A percentile compares a stretch with the other conserved stretches of the same genome.
phyloP scores from a whole-genome alignment of 2,329 filamentous ascomycete genomes.

The Fusarium lyarnte region DNA sequence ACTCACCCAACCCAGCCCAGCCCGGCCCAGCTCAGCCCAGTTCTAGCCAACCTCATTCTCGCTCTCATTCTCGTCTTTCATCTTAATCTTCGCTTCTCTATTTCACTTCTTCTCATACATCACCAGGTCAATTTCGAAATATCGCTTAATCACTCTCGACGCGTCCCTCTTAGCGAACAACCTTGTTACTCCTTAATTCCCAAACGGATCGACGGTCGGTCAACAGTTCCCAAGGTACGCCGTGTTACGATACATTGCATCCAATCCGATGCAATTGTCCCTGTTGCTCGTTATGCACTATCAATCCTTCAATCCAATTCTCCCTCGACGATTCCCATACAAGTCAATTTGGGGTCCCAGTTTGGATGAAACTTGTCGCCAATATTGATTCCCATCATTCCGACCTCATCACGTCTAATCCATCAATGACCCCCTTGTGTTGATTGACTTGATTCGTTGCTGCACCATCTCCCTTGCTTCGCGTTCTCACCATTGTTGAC shows the following conservation, averaged over 20 bases:
- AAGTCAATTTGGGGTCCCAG: slow-evolving; percentile 1
- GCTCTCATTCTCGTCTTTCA: slow-evolving; percentile 1
- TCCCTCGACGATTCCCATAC: slow-evolving; percentile 16
- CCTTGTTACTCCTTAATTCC: slow-evolving; percentile 6
- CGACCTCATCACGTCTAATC: slow-evolving; percentile 14
- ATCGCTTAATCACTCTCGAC: slow-evolving; percentile 20
- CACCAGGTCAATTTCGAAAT: slow-evolving; percentile 22
- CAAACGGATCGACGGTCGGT: slow-evolving; percentile 7
- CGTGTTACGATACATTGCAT: slow-evolving; percentile 29
- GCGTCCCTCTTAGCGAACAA: slow-evolving; percentile 12
- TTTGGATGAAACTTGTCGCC: slow-evolving; percentile 7
- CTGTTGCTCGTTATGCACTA: slow-evolving; percentile 10
- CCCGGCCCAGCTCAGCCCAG: not conserved
- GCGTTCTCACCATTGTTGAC: slow-evolving; percentile 3
- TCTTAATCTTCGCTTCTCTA: slow-evolving; percentile 8
- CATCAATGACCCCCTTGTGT: slow-evolving; percentile 17
- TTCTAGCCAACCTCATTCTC: slow-evolving; percentile 8
- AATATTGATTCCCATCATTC: slow-evolving; percentile 31
- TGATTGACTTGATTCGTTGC: slow-evolving; percentile 11
- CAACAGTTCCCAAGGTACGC: slow-evolving; percentile 33
- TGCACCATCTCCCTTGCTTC: slow-evolving; percentile 14
- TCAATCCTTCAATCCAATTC: slow-evolving; percentile 2
- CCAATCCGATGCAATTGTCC: slow-evolving; percentile 6
- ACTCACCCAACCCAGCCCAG: not conserved
- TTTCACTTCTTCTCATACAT: slow-evolving; percentile 28